A percentile compares a stretch with the other conserved stretches of the same genome.
Conservation (phyloP, 2,329 filamentous ascomycete genomes). For the Aureobasidium sp. region DNA sequence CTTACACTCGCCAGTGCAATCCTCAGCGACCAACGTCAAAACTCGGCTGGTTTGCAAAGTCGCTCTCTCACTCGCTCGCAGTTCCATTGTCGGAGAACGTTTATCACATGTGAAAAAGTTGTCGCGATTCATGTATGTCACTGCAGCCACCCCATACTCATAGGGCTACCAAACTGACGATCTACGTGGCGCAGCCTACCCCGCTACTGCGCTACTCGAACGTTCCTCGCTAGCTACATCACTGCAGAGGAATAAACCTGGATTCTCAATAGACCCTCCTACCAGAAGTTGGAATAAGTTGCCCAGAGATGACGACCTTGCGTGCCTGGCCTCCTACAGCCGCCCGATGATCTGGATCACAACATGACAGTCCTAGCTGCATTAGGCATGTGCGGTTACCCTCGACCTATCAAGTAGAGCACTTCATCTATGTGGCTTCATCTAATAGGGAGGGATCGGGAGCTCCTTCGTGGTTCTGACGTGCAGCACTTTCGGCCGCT, state of each 20-base stretch:
- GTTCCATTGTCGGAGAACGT: too few species aligned
- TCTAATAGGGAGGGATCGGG: neutral
- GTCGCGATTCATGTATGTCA: neutral
- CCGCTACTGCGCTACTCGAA: neutral
- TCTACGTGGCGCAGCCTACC: neutral
- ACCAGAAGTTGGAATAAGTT: neutral
- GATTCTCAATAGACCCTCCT: neutral
- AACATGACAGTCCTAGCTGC: neutral
- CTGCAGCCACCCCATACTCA: neutral
- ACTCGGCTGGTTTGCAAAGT: neutral
- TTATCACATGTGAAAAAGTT: too few species aligned
- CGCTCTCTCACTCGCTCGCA: neutral
- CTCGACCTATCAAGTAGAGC: neutral
- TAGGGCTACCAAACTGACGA: neutral
- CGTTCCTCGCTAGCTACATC: neutral
- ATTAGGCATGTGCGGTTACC: neutral
- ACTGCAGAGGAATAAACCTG: neutral
- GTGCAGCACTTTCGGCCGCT: neutral
- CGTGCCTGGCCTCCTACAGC: neutral
- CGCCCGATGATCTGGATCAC: neutral
- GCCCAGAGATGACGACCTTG: neutral
- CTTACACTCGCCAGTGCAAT: too few species aligned
- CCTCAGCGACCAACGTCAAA: neutral
- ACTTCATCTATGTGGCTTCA: neutral
- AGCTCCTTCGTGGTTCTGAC: neutral